Evolutionary conservation across 768 basidiomycete species (phyloP).

Genomic region (Calocera viscosa): DNA sequence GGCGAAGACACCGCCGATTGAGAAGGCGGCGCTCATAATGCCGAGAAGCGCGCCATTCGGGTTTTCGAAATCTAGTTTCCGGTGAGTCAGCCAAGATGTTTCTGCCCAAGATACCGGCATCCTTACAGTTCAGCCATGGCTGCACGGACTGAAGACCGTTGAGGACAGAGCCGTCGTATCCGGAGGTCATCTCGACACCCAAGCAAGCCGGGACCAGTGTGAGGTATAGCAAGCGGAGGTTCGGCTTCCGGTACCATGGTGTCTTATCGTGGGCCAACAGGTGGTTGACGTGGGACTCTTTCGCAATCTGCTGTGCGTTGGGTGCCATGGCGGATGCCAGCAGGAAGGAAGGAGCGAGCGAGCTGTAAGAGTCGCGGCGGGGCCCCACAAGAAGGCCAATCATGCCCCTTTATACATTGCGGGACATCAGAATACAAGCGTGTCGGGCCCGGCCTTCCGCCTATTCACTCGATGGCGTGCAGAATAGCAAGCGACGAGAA

Average conservation of each 20-base stretch:
- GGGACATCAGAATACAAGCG: not conserved
- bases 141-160: conserved; percentile 11
- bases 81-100: not conserved
- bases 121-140: not conserved
- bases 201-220: conserved; percentile 48
- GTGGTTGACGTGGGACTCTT: conserved; percentile 13
- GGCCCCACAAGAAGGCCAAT: not conserved
- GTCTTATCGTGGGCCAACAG: conserved; percentile 39
- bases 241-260: conserved; percentile 53
- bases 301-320: conserved; percentile 5
- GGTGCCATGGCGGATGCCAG: not conserved
- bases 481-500: not conserved
- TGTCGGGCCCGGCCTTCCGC: not conserved
- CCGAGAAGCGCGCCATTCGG: conserved; percentile 46
- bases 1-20: conserved; percentile 44
- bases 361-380: not conserved
- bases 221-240: conserved; percentile 43
- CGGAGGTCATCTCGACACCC: conserved; percentile 51
- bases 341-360: not conserved
- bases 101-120: not conserved
- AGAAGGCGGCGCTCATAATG: conserved; percentile 47
- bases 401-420: not conserved
- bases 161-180: conserved; percentile 28
- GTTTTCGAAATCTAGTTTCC: conserved; percentile 36
- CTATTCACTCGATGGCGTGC: not conserved